phyloP scores from a whole-genome alignment of 1,284 basidiomycete genomes.

The Rhizopogon parksii region DNA sequence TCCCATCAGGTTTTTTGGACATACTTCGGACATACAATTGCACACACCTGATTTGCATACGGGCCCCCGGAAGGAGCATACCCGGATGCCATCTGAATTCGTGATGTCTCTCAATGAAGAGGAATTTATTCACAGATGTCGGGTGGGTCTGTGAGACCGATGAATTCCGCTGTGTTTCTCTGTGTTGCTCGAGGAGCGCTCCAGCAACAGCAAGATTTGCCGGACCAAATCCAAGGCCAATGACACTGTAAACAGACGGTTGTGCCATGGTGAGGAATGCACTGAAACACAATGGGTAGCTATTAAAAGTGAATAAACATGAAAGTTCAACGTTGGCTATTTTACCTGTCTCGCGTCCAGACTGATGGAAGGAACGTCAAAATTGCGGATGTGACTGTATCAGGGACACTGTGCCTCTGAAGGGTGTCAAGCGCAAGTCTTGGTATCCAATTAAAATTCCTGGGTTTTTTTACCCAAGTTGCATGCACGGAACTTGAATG shows the following conservation, averaged over 20 bases:
- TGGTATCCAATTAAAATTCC: too few relatives aligned
- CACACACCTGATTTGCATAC: conserved; percentile 52
- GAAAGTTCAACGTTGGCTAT: too few relatives aligned
- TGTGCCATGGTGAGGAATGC: not conserved
- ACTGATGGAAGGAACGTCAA: too few relatives aligned
- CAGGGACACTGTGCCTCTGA: too few relatives aligned
- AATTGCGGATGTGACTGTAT: too few relatives aligned
- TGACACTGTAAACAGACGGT: conserved; percentile 33
- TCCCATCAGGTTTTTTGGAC: conserved; percentile 8
- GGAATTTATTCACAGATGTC: conserved; percentile 31
- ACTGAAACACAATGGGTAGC: too few relatives aligned
- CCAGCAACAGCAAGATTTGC: conserved; percentile 53
- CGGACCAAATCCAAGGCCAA: conserved; percentile 55
- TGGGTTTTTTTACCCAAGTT: too few relatives aligned
- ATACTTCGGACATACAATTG: not conserved
- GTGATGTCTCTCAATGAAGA: conserved; percentile 48
- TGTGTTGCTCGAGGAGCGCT: conserved; percentile 40
- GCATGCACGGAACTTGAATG: too few relatives aligned
- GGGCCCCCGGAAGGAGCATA: conserved; percentile 49
- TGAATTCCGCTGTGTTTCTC: conserved; percentile 10
- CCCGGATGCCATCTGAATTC: conserved; percentile 52
- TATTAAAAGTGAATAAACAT: too few relatives aligned
- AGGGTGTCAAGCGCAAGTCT: too few relatives aligned
- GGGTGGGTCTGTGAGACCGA: conserved; percentile 12
- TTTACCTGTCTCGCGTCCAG: too few relatives aligned